Evolutionary conservation across 768 basidiomycete species (phyloP).

Genomic region (Mycena venus): DNA sequence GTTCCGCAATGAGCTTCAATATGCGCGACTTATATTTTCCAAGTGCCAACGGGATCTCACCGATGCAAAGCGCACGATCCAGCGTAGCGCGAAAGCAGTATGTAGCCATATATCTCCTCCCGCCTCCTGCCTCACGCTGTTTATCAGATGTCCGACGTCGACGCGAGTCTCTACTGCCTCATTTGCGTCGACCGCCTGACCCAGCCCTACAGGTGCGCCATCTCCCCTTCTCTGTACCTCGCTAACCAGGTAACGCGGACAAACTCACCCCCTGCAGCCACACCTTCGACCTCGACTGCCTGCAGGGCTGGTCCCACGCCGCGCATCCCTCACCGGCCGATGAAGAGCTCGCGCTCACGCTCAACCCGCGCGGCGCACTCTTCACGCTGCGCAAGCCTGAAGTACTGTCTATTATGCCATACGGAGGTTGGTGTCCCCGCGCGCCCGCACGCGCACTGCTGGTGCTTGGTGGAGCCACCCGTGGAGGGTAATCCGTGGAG

Average conservation of each 20-base stretch:
- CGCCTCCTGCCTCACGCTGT: background rate
- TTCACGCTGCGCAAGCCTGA: slow-evolving; percentile 13
- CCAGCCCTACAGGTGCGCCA: slow-evolving; percentile 17
- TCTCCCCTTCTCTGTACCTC: too few species aligned
- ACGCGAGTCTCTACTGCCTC: too few species aligned
- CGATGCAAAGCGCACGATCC: background rate
- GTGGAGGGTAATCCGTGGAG: background rate
- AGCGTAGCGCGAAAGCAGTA: background rate
- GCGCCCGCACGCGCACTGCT: too few species aligned
- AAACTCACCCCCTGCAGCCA: slow-evolving; percentile 24
- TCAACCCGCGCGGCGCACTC: too few species aligned
- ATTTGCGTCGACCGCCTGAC: slow-evolving; percentile 26
- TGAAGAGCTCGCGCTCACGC: too few species aligned
- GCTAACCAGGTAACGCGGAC: background rate
- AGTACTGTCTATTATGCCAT: slow-evolving; percentile 21
- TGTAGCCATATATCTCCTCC: background rate
- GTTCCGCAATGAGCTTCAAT: too few species aligned
- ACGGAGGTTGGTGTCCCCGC: background rate
- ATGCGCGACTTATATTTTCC: background rate
- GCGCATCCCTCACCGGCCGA: too few species aligned
- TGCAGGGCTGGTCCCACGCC: too few species aligned
- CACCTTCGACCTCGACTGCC: too few species aligned
- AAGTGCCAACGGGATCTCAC: background rate
- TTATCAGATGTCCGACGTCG: too few species aligned
- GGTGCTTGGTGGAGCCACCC: background rate